Base-by-base conservation (phyloP, 805 yeast genomes). In the Trichomonascus vanleenenianus region DNA sequence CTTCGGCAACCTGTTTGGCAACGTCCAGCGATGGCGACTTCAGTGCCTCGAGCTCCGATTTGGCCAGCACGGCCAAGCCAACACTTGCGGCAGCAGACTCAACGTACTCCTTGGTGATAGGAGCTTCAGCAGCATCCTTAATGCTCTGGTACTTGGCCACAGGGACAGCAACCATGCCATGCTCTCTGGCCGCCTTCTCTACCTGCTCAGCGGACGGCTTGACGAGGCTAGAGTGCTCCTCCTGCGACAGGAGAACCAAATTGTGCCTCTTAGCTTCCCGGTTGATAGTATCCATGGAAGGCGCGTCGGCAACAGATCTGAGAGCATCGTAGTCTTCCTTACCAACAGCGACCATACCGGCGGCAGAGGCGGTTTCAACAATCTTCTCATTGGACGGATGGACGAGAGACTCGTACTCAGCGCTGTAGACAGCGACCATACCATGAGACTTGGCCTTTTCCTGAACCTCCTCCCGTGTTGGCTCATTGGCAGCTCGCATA, bases 401-500 rank as follows among this genome's bases (percentile, higher is more conserved):
- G 2, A 43, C 19, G 15, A 60, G 49, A 9, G 54, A 50, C 15
- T 45, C 47, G 30, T 55, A 68, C 20, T 63, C 65, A 15, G 59
- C 67, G 30, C 58, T 53, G 4, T 67, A 52, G 6, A 71, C 22
- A 12, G 65, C 51, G 4, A 53, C 58, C 27, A 63, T 56, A 8
- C 61, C 65, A 4, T 60, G 50, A 31, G 50, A 56, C 30, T 48
- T 49, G 11, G 71, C 67, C 40, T 54, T 61, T 7, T 52, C 46
- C 32, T 56, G 61, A 20, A 70, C 40, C 30, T 63, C 66, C 6
- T 53, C 51, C 43, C 57, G 57, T 1, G 65, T 54, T 5, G 44
- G 56, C 11, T 37, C 36, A 4, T 52, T 47, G 3, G 65, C 56
- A 3, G 42, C 43, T 32, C 63, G 52, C 39, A 56, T 20, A 36